Base-by-base conservation (phyloP, 257 asterid species). In the Linaria vulgaris region DNA sequence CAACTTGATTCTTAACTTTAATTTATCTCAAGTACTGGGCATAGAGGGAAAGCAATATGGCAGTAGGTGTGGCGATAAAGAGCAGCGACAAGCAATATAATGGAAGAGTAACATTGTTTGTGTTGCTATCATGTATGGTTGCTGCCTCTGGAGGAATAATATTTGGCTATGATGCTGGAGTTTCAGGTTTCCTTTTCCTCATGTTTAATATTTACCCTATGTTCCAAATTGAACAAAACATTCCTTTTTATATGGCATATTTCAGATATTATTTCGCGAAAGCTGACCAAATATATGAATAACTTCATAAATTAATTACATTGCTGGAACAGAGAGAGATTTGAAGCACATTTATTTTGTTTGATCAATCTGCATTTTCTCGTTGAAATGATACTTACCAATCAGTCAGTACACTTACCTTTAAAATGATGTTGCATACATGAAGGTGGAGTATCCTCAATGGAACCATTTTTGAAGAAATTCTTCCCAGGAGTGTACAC, bases 401-500 rank as follows among this genome's bases (percentile, higher is more conserved):
- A n/a, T n/a, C n/a, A n/a, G 17, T 12, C 15, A 27, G 22, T n/a
- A 39, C 21, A 10, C 45, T 49, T 21, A 41, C 34, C 53, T 56
- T n/a, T 69, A 11, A 9, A 5, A 27, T 17, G 10, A n/a, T 19
- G 1, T 9, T 44, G 13, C 24, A n/a, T n/a, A n/a, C n/a, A 12
- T 74, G 56, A 68, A 83, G 90, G 87, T 63, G 87, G 90, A 48
- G 87, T 83, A 54, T 71, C 78, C 0, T 80, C 85, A 3, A 83
- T 80, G 85, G 87, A 60, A 2, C 67, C 77, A 0, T 83, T 83
- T 61, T 60, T 83, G 81, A 70, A 64, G 70, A 73, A 72, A 44
- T 83, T 83, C 70, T 83, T 81, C 50, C 80, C 78, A 3, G 68
- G 75, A 6, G 83, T 81, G 30, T 78, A 58, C 45, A 34, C 12